Percentiles rank a stretch among this genome's conserved stretches.
Evolutionary conservation across 805 yeast species (phyloP).

Genomic region (Metschnikowia matae): DNA sequence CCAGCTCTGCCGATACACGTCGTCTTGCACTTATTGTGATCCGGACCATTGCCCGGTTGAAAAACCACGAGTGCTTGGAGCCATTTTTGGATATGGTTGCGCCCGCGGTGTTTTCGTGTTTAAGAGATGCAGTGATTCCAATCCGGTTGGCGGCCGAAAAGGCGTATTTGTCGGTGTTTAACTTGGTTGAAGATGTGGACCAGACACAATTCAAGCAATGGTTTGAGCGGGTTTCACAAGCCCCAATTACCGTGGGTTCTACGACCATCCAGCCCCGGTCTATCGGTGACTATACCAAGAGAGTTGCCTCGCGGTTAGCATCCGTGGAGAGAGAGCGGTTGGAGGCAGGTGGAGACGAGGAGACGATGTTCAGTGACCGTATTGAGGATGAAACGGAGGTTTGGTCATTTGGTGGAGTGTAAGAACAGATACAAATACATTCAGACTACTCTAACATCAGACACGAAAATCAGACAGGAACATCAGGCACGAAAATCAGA

Average conservation of each 20-base stretch:
- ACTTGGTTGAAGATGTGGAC: slow-evolving; percentile 63
- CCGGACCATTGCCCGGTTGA: slow-evolving; percentile 68
- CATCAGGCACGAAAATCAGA: too few relatives aligned
- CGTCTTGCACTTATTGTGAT: slow-evolving; percentile 72
- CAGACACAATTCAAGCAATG: slow-evolving; percentile 56
- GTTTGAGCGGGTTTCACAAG: slow-evolving; percentile 44
- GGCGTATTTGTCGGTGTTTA: slow-evolving; percentile 70
- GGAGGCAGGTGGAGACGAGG: slow-evolving; percentile 86
- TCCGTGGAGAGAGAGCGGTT: slow-evolving; percentile 82
- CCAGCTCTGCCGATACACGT: slow-evolving; percentile 70
- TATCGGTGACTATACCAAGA: slow-evolving; percentile 79
- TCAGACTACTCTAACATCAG: too few relatives aligned
- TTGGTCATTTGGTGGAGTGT: slow-evolving; percentile 74
- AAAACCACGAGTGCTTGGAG: slow-evolving; percentile 46
- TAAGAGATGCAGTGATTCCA: slow-evolving; percentile 86
- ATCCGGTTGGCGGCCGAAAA: slow-evolving; percentile 92
- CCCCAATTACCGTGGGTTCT: slow-evolving; percentile 43
- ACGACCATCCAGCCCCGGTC: slow-evolving; percentile 57
- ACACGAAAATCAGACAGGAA: too few relatives aligned
- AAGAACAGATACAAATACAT: not conserved
- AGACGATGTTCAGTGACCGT: slow-evolving; percentile 77
- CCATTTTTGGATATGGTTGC: slow-evolving; percentile 56
- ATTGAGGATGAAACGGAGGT: slow-evolving; percentile 83
- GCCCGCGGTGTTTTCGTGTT: slow-evolving; percentile 74
- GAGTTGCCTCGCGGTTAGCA: slow-evolving; percentile 88